Evolutionary conservation across 768 basidiomycete species (phyloP).

Genomic region (Botryobasidium botryosum): DNA sequence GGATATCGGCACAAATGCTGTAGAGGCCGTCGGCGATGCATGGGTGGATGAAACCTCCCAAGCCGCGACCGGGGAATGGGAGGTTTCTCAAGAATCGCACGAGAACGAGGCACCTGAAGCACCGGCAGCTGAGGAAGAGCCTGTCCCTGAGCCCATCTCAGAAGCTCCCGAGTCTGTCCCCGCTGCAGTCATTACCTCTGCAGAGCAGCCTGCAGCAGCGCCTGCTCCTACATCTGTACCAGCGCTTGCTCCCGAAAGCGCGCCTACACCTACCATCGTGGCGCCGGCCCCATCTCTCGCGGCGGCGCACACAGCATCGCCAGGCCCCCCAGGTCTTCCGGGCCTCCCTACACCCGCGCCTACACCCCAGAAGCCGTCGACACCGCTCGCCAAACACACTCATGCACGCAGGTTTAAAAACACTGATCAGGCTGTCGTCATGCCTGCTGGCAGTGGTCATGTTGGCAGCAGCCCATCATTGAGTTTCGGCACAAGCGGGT

Average conservation of each 20-base stretch:
- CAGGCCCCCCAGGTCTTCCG: constrained; percentile 21
- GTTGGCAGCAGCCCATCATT: background rate
- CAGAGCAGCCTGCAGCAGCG: constrained; percentile 17
- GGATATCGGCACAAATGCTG: too few relatives aligned
- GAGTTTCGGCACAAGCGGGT: background rate
- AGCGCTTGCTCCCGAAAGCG: constrained; percentile 11
- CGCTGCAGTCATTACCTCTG: constrained; percentile 12
- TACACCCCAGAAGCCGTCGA: constrained; percentile 15
- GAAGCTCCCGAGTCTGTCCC: background rate
- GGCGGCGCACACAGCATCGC: background rate
- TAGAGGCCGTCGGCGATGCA: too few relatives aligned
- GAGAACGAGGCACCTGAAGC: background rate
- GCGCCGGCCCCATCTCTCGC: background rate
- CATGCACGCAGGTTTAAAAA: constrained; percentile 46
- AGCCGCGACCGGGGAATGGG: background rate
- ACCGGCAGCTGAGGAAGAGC: background rate
- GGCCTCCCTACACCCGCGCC: constrained; percentile 23
- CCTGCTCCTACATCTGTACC: constrained; percentile 18
- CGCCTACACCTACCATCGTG: too few relatives aligned
- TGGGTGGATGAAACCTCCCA: background rate
- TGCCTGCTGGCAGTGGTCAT: constrained; percentile 28
- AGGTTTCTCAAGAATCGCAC: background rate
- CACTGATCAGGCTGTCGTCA: constrained; percentile 63
- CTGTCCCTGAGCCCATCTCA: background rate
- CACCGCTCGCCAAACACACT: constrained; percentile 36